Evolutionary conservation across 2,329 filamentous ascomycete species (phyloP).

Genomic region (Esteya vermicola): DNA sequence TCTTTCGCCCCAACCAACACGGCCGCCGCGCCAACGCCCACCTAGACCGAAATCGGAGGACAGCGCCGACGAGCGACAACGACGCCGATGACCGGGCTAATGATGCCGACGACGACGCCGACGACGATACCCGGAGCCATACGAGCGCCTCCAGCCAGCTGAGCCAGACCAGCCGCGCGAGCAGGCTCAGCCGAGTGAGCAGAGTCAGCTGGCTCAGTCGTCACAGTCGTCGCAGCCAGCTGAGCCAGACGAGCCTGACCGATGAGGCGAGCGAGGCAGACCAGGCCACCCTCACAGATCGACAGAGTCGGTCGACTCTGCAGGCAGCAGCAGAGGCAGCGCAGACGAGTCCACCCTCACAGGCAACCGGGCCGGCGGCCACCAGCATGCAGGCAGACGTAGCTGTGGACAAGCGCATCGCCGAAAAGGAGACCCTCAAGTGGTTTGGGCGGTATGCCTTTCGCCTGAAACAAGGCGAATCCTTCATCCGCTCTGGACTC

Average conservation of each 20-base stretch:
- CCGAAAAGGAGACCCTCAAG: constrained; percentile 5
- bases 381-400: too few relatives aligned
- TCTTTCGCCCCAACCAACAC: background rate
- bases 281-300: too few relatives aligned
- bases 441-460: constrained; percentile 14
- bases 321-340: background rate
- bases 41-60: background rate
- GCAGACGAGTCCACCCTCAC: background rate
- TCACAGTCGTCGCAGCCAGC: too few relatives aligned
- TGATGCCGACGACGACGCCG: background rate
- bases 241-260: too few relatives aligned
- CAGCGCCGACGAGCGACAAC: background rate
- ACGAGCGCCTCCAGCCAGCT: background rate
- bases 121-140: background rate
- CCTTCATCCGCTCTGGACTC: constrained; percentile 3
- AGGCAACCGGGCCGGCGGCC: background rate
- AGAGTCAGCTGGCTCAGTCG: too few relatives aligned
- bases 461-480: constrained; percentile 6
- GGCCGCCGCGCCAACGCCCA: too few relatives aligned
- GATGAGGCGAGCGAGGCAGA: too few relatives aligned
- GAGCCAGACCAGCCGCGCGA: background rate
- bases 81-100: background rate
- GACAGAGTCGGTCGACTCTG: background rate
- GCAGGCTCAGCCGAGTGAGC: too few relatives aligned
- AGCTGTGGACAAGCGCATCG: background rate